Conservation (phyloP, 2,329 filamentous ascomycete species). For the Chaetoscypha palmicola region DNA sequence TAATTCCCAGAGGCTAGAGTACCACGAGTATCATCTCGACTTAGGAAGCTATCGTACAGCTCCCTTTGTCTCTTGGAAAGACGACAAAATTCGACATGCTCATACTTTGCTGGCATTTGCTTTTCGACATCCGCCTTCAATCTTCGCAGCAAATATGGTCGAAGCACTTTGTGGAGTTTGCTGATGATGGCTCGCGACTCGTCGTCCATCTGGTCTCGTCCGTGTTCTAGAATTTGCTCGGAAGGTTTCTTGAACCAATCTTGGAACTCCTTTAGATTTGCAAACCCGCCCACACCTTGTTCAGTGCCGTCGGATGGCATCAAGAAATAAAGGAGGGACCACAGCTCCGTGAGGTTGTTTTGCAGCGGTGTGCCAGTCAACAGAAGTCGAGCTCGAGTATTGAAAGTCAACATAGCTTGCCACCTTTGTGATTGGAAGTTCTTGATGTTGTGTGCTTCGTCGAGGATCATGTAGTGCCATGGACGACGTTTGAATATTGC, state of each 20-base stretch:
- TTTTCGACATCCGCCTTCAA: slow-evolving; percentile 97
- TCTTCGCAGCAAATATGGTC: slow-evolving; percentile 83
- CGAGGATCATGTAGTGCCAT: slow-evolving; percentile 98
- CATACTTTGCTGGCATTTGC: slow-evolving; percentile 97
- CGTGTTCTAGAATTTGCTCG: slow-evolving; percentile 92
- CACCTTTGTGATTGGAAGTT: slow-evolving; percentile 97
- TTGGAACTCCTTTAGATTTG: slow-evolving; percentile 90
- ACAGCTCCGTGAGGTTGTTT: slow-evolving; percentile 93
- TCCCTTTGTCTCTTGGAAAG: slow-evolving; percentile 92
- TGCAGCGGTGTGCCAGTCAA: slow-evolving; percentile 93
- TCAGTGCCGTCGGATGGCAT: slow-evolving; percentile 75
- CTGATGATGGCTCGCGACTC: slow-evolving; percentile 87
- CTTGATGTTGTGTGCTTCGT: slow-evolving; percentile 99
- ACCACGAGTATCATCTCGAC: slow-evolving; percentile 78
- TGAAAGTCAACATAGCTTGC: slow-evolving; percentile 91
- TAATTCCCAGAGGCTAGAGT: slow-evolving; percentile 91
- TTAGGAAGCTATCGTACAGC: slow-evolving; percentile 93
- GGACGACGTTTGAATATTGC: slow-evolving; percentile 85
- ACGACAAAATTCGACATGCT: slow-evolving; percentile 92
- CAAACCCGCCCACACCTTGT: slow-evolving; percentile 81
- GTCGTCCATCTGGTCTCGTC: slow-evolving; percentile 86
- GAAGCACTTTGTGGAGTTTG: slow-evolving; percentile 87
- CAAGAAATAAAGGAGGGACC: slow-evolving; percentile 93
- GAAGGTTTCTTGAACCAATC: slow-evolving; percentile 94
- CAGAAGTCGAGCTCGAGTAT: slow-evolving; percentile 78